Base-by-base conservation (phyloP, 441 rosid genomes). In the Biscutella auriculata region DNA sequence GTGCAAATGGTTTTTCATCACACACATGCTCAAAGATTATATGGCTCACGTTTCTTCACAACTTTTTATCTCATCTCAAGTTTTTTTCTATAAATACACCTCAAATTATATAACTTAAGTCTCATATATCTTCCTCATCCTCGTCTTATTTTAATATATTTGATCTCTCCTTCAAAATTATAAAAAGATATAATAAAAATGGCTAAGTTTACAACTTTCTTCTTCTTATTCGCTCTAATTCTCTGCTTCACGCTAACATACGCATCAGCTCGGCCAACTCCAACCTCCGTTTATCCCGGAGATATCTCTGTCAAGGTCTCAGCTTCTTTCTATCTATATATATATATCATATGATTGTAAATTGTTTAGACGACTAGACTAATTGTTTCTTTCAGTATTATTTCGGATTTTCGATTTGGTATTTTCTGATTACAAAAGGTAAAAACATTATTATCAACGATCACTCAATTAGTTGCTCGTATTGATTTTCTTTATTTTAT, bases 251-350 rank as follows among this genome's bases (percentile, higher is more conserved):
- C 73, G 13, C 41, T 64, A 11, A 43, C 71, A 65, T 55, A 55
- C 65, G 56, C 64, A 42, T 50, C 78, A 40, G 68, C 77, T 26
- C 77, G 79, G 10, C 48, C 66, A 1, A 63, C 25, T 34, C 82
- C 85, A 0, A 66, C 52, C 34, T 33, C 65, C 19, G 60, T 37
- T 35, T 29, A 63, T 44, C 53, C 59, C 3, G 59, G 39, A 37
- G 62, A 69, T 45, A 63, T 67, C 54, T 69, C 64, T 34, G 7
- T 36, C 5, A 53, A 66, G 79, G 82, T 75, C 9, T 36, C n/a
- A 14, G 25, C 10, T 28, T 28, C 32, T 28, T 28, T 28, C 48
- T 42, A 10, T 33, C 10, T 41, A 16, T 41, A 17, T 40, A 8
- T 11, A 27, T 4, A 27, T 44, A 43, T 57, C 15, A 40, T 42